A percentile compares a stretch with the other conserved stretches of the same genome.
These are phyloP conservation scores for Cladorrhinum samala DNA, from an alignment of 495 filamentous ascomycete species.

Conservation along the genomic window DNA sequence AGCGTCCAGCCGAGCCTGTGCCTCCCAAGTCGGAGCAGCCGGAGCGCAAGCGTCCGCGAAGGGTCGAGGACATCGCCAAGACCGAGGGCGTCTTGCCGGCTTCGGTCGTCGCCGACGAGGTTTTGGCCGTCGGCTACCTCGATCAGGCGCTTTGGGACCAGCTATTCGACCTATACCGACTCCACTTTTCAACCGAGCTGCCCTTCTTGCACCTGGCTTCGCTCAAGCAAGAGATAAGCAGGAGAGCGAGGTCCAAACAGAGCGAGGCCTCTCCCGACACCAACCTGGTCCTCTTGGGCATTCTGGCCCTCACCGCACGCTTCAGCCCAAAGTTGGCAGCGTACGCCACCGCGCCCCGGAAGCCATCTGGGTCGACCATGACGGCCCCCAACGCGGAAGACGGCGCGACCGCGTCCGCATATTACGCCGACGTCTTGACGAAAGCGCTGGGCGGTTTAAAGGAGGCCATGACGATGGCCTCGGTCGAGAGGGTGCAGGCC, in stretches of 20 bases:
- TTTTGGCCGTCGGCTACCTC: slow-evolving; percentile 48
- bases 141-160: slow-evolving; percentile 66
- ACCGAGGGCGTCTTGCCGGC: slow-evolving; percentile 29
- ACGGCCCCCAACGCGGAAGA: slow-evolving; percentile 31
- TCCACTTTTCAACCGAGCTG: slow-evolving; percentile 75
- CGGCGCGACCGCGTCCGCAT: slow-evolving; percentile 66
- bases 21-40: slow-evolving; percentile 51
- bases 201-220: slow-evolving; percentile 78
- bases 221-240: slow-evolving; percentile 53
- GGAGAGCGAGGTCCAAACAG: slow-evolving; percentile 33
- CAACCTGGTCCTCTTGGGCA: slow-evolving; percentile 67
- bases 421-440: slow-evolving; percentile 67
- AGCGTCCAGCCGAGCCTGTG: slow-evolving; percentile 48
- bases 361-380: slow-evolving; percentile 19
- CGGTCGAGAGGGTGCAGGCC: slow-evolving; percentile 67
- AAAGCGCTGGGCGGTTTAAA: slow-evolving; percentile 54
- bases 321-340: slow-evolving; percentile 66
- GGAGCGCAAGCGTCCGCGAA: slow-evolving; percentile 57
- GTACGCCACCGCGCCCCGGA: slow-evolving; percentile 46
- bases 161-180: slow-evolving; percentile 72
- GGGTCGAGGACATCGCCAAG: slow-evolving; percentile 43
- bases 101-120: slow-evolving; percentile 37
- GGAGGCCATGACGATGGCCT: slow-evolving; percentile 50
- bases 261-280: slow-evolving; percentile 41
- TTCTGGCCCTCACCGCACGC: slow-evolving; percentile 72